Base-by-base conservation (phyloP, 352 stramenopile genomes). In the Blastocystis sp. region DNA sequence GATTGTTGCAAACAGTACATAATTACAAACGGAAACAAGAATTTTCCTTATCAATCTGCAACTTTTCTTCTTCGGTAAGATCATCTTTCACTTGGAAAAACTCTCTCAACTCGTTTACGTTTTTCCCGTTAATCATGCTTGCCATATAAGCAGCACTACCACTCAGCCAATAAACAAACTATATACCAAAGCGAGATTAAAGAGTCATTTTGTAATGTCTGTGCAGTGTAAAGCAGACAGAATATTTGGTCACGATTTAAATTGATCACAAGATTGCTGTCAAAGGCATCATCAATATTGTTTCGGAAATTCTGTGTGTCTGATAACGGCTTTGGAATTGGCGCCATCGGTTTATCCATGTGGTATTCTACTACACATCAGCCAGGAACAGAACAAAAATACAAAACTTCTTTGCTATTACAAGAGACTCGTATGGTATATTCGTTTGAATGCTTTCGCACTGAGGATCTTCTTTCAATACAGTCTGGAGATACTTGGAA, bases 101-200 rank as follows among this genome's bases (percentile, higher is more conserved):
- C 34, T 84, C 73, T 23, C 73, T n/a, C 43, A 84, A 29, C 55
- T 84, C 73, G 29, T 29, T 66, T 34, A 84, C 73, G 41, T 66
- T 84, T 55, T 84, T 84, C 68, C 73, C 73, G 34, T 84, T 84
- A 64, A 84, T 84, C 50, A 84, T 66, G n/a, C 73, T 84, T 23
- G 73, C 73, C 56, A 53, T 84, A 45, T 84, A 84, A 4, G 73
- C 73, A 39, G 73, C 73, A 84, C 73, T 84, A 66, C 47, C 11
- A 20, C 37, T 55, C 41, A 66, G 62, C 23, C 8, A 13, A 59
- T 13, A 20, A 20, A 37, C 29, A 9, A 5, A 53, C 11, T 29
- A 39, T 45, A 23, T 68, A 84, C 73, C 73, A 68, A 18, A 84
- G 43, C 20, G 73, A 66, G 3, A 84, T 23, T 7, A 84, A 55